phyloP scores from a whole-genome alignment of 768 basidiomycete species.

The Cystobasidium ongulense region DNA sequence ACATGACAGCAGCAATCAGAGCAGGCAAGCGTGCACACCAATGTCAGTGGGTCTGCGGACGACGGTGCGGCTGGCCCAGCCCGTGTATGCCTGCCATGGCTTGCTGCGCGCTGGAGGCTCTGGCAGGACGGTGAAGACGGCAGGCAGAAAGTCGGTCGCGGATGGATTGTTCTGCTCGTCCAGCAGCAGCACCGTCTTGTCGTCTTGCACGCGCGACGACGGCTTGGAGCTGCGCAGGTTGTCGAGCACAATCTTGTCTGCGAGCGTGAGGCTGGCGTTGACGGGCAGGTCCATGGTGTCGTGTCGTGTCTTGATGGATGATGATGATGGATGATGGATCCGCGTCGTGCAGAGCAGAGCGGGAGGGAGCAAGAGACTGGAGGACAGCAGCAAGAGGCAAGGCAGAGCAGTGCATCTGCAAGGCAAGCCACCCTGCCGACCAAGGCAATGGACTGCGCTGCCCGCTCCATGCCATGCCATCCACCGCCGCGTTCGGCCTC shows the following conservation, averaged over 20 bases:
- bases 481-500: no score
- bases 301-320: background rate
- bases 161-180: background rate
- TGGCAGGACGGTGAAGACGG: slow-evolving; percentile 1
- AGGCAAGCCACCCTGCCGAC: no score
- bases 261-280: background rate
- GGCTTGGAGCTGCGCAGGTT: background rate
- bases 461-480: no score
- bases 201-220: background rate
- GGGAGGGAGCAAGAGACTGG: no score
- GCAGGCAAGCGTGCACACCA: background rate
- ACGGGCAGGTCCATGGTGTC: background rate
- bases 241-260: background rate
- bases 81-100: background rate
- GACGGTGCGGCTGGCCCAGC: background rate
- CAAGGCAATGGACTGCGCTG: no score
- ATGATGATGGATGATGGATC: no score
- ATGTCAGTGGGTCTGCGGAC: slow-evolving; percentile 16
- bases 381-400: no score
- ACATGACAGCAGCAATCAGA: background rate
- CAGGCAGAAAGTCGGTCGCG: background rate
- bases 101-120: background rate
- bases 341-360: background rate
- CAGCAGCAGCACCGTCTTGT: background rate
- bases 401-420: no score